Percentiles rank a stretch among this genome's conserved stretches.
Conservation (phyloP, 805 yeast genomes). For the Ogataea parapolymorpha region DNA sequence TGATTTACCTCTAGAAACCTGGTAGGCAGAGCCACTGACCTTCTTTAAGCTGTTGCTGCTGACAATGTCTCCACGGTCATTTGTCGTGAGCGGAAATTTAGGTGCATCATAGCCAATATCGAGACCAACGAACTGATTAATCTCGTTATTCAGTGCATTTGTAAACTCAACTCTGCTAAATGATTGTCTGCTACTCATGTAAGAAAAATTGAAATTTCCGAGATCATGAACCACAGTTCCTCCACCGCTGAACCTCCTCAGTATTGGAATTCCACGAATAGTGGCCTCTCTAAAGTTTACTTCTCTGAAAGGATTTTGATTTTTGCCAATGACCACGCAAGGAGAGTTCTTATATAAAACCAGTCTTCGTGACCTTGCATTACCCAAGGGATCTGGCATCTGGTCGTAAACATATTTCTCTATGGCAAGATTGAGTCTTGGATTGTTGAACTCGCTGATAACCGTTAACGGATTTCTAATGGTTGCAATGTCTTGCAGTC, state of each 20-base stretch:
- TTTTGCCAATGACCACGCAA: conserved; percentile 92
- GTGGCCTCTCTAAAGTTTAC: conserved; percentile 57
- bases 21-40: conserved; percentile 91
- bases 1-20: conserved; percentile 74
- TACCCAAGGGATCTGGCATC: conserved; percentile 45
- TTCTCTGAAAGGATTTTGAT: conserved; percentile 94
- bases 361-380: conserved; percentile 46
- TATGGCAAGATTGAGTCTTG: conserved; percentile 72
- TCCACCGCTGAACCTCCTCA: conserved; percentile 88
- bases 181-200: conserved; percentile 55
- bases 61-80: conserved; percentile 78
- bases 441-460: conserved; percentile 57
- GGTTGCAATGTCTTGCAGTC: conserved; percentile 14
- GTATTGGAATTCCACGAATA: conserved; percentile 53
- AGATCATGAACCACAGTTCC: conserved; percentile 95
- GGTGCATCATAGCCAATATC: conserved; percentile 15
- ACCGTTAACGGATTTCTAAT: conserved; percentile 47
- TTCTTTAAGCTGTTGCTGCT: conserved; percentile 45
- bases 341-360: conserved; percentile 74
- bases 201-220: conserved; percentile 86
- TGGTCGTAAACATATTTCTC: conserved; percentile 73
- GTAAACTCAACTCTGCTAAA: conserved; percentile 61
- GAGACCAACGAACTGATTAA: conserved; percentile 19
- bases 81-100: conserved; percentile 42
- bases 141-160: conserved; percentile 21